Evolutionary conservation across 2,329 filamentous ascomycete genomes (phyloP).

Genomic region (Clonostachys rosea): DNA sequence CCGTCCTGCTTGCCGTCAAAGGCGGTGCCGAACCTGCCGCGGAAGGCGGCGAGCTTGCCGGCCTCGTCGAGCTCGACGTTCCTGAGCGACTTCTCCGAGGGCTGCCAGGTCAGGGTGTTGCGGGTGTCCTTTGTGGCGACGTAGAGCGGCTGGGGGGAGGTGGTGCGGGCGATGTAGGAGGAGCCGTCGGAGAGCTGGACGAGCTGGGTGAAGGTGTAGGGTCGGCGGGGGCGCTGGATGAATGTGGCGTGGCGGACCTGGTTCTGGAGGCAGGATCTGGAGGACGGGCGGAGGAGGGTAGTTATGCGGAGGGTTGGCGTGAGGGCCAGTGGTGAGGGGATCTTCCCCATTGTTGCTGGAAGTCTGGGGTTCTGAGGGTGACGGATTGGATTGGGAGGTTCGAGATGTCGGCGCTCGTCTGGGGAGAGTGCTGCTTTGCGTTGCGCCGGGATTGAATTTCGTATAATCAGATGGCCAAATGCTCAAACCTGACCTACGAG

Average conservation of each 20-base stretch:
- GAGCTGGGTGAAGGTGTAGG: slow-evolving; percentile 97
- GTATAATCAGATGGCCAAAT: too few species aligned
- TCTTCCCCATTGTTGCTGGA: slow-evolving; percentile 13
- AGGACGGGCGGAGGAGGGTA: slow-evolving; percentile 15
- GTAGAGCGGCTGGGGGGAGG: slow-evolving; percentile 60
- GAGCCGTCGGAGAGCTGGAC: slow-evolving; percentile 88
- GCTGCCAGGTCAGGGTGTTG: slow-evolving; percentile 91
- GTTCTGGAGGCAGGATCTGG: slow-evolving; percentile 9
- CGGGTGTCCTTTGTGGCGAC: slow-evolving; percentile 73
- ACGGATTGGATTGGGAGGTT: not conserved
- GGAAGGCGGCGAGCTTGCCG: slow-evolving; percentile 80
- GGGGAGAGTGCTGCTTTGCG: too few species aligned
- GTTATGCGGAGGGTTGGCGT: slow-evolving; percentile 20
- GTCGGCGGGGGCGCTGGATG: slow-evolving; percentile 80
- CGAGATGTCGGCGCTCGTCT: too few species aligned
- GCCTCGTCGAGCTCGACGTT: slow-evolving; percentile 96
- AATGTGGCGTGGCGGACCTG: slow-evolving; percentile 81
- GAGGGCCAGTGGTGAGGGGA: slow-evolving; percentile 9
- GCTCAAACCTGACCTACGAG: too few species aligned
- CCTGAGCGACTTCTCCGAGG: slow-evolving; percentile 70
- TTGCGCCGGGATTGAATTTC: too few species aligned
- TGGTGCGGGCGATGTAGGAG: slow-evolving; percentile 76
- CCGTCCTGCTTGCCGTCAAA: slow-evolving; percentile 61
- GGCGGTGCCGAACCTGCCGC: slow-evolving; percentile 74
- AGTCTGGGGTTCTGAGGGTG: not conserved